Conservation (phyloP, 371 early-diverging fungal species). For the Mucor mucedo region DNA sequence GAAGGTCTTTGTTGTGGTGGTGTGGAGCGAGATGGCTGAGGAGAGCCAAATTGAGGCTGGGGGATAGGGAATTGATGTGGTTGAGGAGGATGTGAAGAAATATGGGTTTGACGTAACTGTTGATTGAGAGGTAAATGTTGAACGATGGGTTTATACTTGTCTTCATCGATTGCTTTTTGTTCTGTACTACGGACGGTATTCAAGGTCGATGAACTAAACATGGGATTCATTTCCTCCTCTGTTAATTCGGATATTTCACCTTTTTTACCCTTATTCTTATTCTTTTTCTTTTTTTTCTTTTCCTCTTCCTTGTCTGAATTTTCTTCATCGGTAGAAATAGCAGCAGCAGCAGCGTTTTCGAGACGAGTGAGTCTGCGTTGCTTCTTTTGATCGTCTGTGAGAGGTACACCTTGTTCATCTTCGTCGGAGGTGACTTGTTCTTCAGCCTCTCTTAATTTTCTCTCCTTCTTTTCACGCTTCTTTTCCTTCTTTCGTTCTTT, state of each 20-base stretch:
- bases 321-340: background rate
- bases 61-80: background rate
- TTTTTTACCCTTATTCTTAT: conserved; percentile 21
- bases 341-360: background rate
- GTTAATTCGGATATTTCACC: conserved; percentile 20
- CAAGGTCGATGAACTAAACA: conserved; percentile 5
- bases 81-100: background rate
- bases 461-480: conserved; percentile 21
- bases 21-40: background rate
- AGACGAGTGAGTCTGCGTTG: background rate
- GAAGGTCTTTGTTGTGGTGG: background rate
- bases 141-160: conserved; percentile 9
- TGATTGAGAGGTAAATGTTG: conserved; percentile 9
- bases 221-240: conserved; percentile 10
- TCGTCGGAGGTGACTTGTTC: background rate
- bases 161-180: conserved; percentile 1
- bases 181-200: background rate
- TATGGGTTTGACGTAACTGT: conserved; percentile 9
- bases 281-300: conserved; percentile 19
- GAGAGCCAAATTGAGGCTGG: background rate
- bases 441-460: conserved; percentile 13
- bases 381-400: conserved; percentile 13
- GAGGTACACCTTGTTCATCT: conserved; percentile 14
- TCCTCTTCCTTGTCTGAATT: background rate
- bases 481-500: conserved; percentile 10